These are phyloP conservation scores for Ophiorrhiza pumila DNA, from an alignment of 257 asterid species.

Conservation along the genomic window DNA sequence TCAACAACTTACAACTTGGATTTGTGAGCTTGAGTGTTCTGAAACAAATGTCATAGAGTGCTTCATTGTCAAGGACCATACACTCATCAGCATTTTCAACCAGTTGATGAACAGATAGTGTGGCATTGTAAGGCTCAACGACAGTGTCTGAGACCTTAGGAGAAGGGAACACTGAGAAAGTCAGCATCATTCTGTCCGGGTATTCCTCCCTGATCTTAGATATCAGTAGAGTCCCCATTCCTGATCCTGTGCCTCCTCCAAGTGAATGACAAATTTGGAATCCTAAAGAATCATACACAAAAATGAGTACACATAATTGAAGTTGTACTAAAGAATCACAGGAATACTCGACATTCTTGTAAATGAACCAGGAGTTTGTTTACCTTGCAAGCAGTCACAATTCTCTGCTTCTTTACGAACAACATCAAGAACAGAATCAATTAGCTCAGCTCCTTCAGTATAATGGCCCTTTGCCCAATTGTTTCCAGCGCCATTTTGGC, in stretches of 20 bases:
- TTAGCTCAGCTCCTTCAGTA: conserved; percentile 71
- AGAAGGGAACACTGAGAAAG: conserved; percentile 71
- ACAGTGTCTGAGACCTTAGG: conserved; percentile 80
- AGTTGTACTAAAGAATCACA: too few relatives aligned
- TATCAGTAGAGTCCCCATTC: conserved; percentile 66
- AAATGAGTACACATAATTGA: neutral
- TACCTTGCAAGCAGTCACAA: conserved; percentile 76
- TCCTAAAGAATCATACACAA: conserved; percentile 31
- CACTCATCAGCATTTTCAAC: conserved; percentile 81
- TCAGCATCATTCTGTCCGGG: conserved; percentile 73
- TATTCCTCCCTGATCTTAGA: conserved; percentile 79
- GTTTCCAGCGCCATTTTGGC: conserved; percentile 70
- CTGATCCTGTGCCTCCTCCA: conserved; percentile 77
- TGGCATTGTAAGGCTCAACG: conserved; percentile 76
- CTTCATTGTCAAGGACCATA: conserved; percentile 74
- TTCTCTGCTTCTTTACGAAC: conserved; percentile 75
- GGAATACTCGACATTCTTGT: too few relatives aligned
- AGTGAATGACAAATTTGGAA: conserved; percentile 72
- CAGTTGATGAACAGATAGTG: conserved; percentile 70
- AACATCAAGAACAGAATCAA: conserved; percentile 70
- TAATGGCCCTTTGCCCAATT: conserved; percentile 79
- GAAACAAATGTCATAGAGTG: conserved; percentile 72
- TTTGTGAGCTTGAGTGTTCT: conserved; percentile 77
- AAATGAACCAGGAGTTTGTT: neutral
- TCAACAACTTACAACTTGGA: conserved; percentile 63